These are phyloP conservation scores for Solanum piurae DNA, from an alignment of 257 asterid genomes.

Conservation along the genomic window DNA sequence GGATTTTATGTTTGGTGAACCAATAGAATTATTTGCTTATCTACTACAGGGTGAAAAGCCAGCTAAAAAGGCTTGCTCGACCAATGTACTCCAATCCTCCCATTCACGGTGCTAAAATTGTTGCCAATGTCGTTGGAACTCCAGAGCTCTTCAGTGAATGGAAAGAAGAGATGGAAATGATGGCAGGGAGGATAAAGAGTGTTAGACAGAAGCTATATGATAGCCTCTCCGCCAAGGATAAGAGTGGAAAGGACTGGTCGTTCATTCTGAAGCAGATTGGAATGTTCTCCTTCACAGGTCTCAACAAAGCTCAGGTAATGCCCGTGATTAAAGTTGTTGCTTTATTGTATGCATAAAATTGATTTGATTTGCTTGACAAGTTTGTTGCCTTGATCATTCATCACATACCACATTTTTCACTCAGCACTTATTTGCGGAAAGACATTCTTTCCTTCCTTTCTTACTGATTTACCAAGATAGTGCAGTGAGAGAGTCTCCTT, in stretches of 20 bases:
- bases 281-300: conserved; percentile 95
- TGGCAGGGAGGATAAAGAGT: conserved; percentile 93
- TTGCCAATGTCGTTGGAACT: conserved; percentile 80
- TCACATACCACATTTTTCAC: background rate
- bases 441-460: background rate
- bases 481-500: background rate
- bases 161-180: conserved; percentile 87
- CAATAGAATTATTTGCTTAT: background rate
- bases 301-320: conserved; percentile 79
- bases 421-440: background rate
- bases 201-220: conserved; percentile 70
- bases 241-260: conserved; percentile 90
- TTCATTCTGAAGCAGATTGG: conserved; percentile 83
- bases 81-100: conserved; percentile 99
- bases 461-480: background rate
- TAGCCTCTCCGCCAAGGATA: conserved; percentile 52
- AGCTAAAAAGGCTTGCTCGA: conserved; percentile 83
- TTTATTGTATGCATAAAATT: background rate
- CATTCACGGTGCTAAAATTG: conserved; percentile 87
- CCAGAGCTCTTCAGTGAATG: conserved; percentile 70
- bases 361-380: background rate
- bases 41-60: conserved; percentile 75
- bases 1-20: background rate
- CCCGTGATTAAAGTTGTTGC: background rate
- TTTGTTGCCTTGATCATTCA: background rate